Evolutionary conservation across 768 basidiomycete species (phyloP).

Genomic region (Leucocoprinus leucothites): DNA sequence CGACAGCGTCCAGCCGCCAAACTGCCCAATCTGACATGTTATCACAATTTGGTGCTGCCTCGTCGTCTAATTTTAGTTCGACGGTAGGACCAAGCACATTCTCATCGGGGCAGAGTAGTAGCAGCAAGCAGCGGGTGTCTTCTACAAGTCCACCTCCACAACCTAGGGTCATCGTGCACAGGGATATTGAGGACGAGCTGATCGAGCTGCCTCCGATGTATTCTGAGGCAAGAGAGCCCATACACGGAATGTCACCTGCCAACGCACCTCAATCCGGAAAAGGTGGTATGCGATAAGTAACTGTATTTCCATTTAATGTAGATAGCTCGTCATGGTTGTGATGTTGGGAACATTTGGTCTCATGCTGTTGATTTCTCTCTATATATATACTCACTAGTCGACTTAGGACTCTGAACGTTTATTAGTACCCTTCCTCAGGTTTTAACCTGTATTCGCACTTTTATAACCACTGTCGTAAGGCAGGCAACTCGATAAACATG

Average conservation of each 20-base stretch:
- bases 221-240: conserved; percentile 23
- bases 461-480: background rate
- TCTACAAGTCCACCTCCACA: background rate
- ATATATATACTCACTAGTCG: too few species aligned
- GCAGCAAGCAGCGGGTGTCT: background rate
- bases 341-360: too few species aligned
- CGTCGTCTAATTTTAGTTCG: background rate
- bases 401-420: background rate
- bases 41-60: background rate
- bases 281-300: background rate
- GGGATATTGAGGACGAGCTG: conserved; percentile 25
- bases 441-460: background rate
- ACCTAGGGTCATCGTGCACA: conserved; percentile 23
- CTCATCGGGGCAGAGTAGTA: background rate
- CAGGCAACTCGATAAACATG: conserved; percentile 2
- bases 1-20: background rate
- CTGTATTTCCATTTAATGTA: background rate
- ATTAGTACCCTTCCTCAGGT: background rate
- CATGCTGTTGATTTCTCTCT: too few species aligned
- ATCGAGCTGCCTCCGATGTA: conserved; percentile 31
- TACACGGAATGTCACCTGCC: conserved; percentile 19
- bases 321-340: too few species aligned
- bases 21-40: background rate
- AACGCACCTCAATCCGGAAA: background rate
- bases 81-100: background rate